Percentiles rank a stretch among this genome's conserved stretches.
phyloP scores from a whole-genome alignment of 495 filamentous ascomycete species.

The Penicillium fimorum region DNA sequence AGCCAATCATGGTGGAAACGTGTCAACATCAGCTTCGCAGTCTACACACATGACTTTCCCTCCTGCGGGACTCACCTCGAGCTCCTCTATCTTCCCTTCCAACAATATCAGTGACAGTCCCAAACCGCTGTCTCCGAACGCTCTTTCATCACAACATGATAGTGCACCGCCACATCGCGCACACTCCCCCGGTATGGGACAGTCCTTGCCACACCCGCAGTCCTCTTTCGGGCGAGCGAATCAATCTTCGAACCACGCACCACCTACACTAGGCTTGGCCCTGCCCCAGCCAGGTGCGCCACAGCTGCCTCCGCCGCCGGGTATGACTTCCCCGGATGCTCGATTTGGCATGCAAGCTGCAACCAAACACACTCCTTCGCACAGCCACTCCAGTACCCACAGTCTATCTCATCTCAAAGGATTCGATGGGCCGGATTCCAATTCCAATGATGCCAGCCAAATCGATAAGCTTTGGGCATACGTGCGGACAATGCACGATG shows the following conservation, averaged over 20 bases:
- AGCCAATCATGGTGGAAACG: constrained; percentile 46
- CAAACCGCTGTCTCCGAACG: constrained; percentile 78
- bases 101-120: constrained; percentile 81
- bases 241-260: constrained; percentile 28
- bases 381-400: constrained; percentile 45
- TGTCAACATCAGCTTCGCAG: constrained; percentile 55
- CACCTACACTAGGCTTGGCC: constrained; percentile 35
- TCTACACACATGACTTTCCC: constrained; percentile 45
- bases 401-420: constrained; percentile 32
- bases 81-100: constrained; percentile 64
- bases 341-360: constrained; percentile 42
- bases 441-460: constrained; percentile 27
- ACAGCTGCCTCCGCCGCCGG: constrained; percentile 54
- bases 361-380: constrained; percentile 35
- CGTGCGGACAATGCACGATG: constrained; percentile 45
- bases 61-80: constrained; percentile 42
- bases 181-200: constrained; percentile 67
- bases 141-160: constrained; percentile 57
- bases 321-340: constrained; percentile 46
- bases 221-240: constrained; percentile 58
- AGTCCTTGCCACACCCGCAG: constrained; percentile 60
- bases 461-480: constrained; percentile 48
- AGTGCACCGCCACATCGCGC: constrained; percentile 53
- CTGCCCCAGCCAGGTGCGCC: constrained; percentile 43
- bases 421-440: constrained; percentile 26